Conservation (phyloP, 192 early-diverging fungal genomes). For the Pilobolus umbonatus region DNA sequence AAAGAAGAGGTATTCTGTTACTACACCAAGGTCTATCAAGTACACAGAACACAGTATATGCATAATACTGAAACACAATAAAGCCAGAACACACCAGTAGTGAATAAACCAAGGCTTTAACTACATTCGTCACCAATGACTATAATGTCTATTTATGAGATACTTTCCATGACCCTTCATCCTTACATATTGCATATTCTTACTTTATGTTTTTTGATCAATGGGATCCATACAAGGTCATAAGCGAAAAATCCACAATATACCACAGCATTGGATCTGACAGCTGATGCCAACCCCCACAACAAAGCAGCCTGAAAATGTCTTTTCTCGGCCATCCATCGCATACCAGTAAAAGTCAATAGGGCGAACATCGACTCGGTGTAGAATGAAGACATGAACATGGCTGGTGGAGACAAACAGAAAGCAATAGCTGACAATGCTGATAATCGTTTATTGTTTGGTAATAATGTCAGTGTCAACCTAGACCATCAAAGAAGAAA, state of each 20-base stretch:
- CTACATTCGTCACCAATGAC: not conserved
- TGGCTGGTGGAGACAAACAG: slow-evolving; percentile 67
- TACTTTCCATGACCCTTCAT: not conserved
- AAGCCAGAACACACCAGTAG: slow-evolving; percentile 51
- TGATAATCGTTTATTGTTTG: slow-evolving; percentile 47
- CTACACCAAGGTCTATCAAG: slow-evolving; percentile 65
- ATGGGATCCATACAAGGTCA: slow-evolving; percentile 40
- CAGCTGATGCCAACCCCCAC: slow-evolving; percentile 52
- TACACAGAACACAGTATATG: slow-evolving; percentile 59
- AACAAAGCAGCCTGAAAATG: slow-evolving; percentile 59
- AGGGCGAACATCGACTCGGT: slow-evolving; percentile 83
- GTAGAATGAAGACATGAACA: slow-evolving; percentile 88
- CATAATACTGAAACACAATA: slow-evolving; percentile 57
- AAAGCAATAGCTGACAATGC: slow-evolving; percentile 66
- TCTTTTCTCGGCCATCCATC: slow-evolving; percentile 37
- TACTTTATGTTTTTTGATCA: slow-evolving; percentile 16
- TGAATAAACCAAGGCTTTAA: slow-evolving; percentile 14
- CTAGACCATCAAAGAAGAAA: slow-evolving; percentile 1
- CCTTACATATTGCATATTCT: not conserved
- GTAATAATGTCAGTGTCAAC: slow-evolving; percentile 15
- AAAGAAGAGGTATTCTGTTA: slow-evolving; percentile 54
- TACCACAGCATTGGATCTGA: slow-evolving; percentile 77
- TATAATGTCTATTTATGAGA: slow-evolving; percentile 18
- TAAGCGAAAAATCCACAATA: slow-evolving; percentile 84
- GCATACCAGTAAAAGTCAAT: slow-evolving; percentile 77